Conservation (phyloP, 2,329 filamentous ascomycete genomes). For the Exophiala phaeomuriformis region DNA sequence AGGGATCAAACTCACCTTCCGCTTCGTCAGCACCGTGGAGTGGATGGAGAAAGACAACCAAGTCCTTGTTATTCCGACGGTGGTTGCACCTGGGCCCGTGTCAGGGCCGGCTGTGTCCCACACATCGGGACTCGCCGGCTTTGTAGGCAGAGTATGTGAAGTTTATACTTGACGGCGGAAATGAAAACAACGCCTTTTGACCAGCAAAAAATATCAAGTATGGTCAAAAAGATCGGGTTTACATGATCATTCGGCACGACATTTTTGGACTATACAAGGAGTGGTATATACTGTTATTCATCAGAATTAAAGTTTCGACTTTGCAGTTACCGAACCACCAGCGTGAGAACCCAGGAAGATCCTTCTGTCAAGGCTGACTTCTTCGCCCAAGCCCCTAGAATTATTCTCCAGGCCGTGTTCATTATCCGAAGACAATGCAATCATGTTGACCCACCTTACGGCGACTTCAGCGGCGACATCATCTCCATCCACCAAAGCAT, state of each 20-base stretch:
- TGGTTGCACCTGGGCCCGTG: slow-evolving; percentile 44
- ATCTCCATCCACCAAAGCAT: slow-evolving; percentile 34
- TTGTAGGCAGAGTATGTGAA: slow-evolving; percentile 46
- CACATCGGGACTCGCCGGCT: slow-evolving; percentile 51
- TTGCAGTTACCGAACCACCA: neutral
- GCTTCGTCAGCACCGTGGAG: slow-evolving; percentile 51
- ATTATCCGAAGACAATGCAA: slow-evolving; percentile 10
- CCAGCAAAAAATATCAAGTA: no score
- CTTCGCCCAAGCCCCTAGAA: neutral
- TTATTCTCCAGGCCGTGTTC: neutral
- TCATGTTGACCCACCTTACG: slow-evolving; percentile 31
- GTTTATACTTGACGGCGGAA: slow-evolving; percentile 8
- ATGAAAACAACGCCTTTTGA: no score
- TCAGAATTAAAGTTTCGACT: slow-evolving; percentile 10
- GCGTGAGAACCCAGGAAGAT: slow-evolving; percentile 19
- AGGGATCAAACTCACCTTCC: slow-evolving; percentile 45
- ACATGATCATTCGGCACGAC: no score
- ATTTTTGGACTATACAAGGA: neutral
- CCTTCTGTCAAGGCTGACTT: slow-evolving; percentile 16
- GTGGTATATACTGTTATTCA: neutral
- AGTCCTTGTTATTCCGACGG: slow-evolving; percentile 54
- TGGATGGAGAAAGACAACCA: slow-evolving; percentile 51
- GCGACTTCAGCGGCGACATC: slow-evolving; percentile 33
- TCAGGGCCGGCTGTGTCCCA: slow-evolving; percentile 43
- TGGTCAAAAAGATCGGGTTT: no score